These are phyloP conservation scores for Clavispora phyllophila DNA, from an alignment of 805 yeast genomes.

Conservation along the genomic window DNA sequence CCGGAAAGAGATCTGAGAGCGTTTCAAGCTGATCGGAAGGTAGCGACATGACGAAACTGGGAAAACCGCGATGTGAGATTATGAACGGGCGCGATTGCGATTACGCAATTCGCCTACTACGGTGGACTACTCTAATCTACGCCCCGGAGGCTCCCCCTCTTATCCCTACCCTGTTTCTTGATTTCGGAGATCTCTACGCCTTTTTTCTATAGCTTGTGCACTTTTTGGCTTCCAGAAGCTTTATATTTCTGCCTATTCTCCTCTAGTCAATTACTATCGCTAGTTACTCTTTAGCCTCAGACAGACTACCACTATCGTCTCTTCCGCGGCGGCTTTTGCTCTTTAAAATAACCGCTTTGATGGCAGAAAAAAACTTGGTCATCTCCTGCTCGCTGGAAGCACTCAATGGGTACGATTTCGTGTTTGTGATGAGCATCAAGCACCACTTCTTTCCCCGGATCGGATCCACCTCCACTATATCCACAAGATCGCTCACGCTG, in stretches of 20 bases:
- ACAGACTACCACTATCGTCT: not conserved
- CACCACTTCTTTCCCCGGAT: slow-evolving; percentile 40
- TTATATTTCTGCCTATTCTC: slow-evolving; percentile 10
- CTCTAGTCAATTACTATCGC: slow-evolving; percentile 15
- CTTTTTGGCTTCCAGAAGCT: not conserved
- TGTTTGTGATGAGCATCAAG: slow-evolving; percentile 42
- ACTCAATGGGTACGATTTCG: slow-evolving; percentile 41
- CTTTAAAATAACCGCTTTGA: slow-evolving; percentile 28
- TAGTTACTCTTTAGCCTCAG: not conserved
- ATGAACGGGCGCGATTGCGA: not conserved
- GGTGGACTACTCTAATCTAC: too few species aligned
- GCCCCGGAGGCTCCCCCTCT: too few species aligned
- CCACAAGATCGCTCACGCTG: slow-evolving; percentile 29
- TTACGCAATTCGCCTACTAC: not conserved
- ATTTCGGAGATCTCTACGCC: too few species aligned
- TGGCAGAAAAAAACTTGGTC: slow-evolving; percentile 44
- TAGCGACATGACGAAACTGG: slow-evolving; percentile 9
- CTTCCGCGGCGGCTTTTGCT: not conserved
- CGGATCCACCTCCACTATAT: slow-evolving; percentile 49
- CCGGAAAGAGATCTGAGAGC: slow-evolving; percentile 26
- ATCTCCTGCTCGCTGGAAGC: slow-evolving; percentile 42
- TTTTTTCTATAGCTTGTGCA: not conserved
- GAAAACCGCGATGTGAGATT: not conserved
- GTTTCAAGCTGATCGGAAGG: slow-evolving; percentile 14
- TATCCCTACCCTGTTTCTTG: not conserved